Percentiles rank a stretch among this genome's conserved stretches.
Conservation (phyloP, 371 early-diverging fungal species). For the Lichtheimia corymbifera region DNA sequence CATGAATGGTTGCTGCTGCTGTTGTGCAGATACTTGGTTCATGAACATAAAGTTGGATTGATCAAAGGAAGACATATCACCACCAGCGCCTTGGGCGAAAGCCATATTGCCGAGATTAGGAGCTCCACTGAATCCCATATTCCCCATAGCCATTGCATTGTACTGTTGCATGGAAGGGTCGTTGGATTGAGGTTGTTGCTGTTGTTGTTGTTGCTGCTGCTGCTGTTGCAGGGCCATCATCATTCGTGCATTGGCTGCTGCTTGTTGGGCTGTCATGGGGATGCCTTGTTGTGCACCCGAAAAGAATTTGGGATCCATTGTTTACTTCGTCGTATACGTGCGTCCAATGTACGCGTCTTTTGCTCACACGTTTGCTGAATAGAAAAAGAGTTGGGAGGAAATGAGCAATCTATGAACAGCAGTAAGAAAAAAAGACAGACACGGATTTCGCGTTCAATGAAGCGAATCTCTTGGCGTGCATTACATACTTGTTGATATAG, state of each 20-base stretch:
- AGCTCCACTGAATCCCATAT: constrained; percentile 19
- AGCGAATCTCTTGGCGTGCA: not conserved
- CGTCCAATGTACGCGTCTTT: not conserved
- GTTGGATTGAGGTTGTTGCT: constrained; percentile 21
- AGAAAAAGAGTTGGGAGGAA: not conserved
- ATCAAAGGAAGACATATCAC: constrained; percentile 24
- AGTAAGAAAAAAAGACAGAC: not conserved
- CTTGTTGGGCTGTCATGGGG: constrained; percentile 28
- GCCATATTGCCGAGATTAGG: constrained; percentile 28
- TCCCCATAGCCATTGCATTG: constrained; percentile 7
- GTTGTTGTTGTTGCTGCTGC: constrained; percentile 28
- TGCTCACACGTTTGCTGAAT: not conserved
- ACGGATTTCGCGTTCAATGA: not conserved
- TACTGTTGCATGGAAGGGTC: constrained; percentile 19
- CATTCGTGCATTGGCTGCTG: constrained; percentile 28
- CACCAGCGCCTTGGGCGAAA: constrained; percentile 23
- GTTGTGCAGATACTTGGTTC: constrained; percentile 33
- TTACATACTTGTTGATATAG: not conserved
- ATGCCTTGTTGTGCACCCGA: constrained; percentile 35
- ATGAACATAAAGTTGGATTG: constrained; percentile 29
- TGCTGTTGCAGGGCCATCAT: constrained; percentile 40
- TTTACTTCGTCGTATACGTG: not conserved
- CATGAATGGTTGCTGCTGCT: constrained; percentile 10
- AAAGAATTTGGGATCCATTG: constrained; percentile 48
- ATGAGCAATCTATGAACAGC: not conserved